Conservation (phyloP, 306 rosid species). For the Begonia masoniana region DNA sequence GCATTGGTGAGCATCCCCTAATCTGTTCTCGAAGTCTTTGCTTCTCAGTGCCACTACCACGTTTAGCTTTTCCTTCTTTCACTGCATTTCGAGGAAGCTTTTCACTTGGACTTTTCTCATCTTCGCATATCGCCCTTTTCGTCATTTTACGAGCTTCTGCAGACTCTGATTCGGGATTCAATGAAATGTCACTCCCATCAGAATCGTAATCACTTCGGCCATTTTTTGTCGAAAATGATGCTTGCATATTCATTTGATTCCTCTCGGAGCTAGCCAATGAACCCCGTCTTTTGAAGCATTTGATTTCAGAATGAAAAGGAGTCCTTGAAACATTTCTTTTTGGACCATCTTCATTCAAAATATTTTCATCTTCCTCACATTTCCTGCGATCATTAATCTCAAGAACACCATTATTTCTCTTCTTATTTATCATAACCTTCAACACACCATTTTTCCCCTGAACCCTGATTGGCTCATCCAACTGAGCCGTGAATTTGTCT, state of each 20-base stretch:
- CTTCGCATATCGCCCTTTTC: conserved; percentile 34
- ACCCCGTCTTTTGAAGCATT: conserved; percentile 28
- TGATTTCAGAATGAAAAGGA: conserved; percentile 31
- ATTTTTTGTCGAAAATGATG: conserved; percentile 39
- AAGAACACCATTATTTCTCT: conserved; percentile 27
- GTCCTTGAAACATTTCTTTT: conserved; percentile 31
- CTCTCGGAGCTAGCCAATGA: conserved; percentile 37
- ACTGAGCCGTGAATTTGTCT: conserved; percentile 38
- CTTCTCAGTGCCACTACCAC: conserved; percentile 92
- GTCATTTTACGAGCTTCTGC: conserved; percentile 26
- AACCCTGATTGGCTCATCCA: conserved; percentile 70
- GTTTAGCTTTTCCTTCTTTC: conserved; percentile 67
- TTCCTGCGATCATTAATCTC: conserved; percentile 32
- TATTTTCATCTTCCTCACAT: conserved; percentile 36
- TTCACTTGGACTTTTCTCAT: conserved; percentile 47
- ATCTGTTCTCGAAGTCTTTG: conserved; percentile 84
- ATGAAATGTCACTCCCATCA: conserved; percentile 51
- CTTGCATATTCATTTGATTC: conserved; percentile 24
- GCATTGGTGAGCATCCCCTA: conserved; percentile 73
- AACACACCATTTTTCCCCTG: conserved; percentile 97
- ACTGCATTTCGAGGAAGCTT: conserved; percentile 24
- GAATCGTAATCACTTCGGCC: conserved; percentile 42
- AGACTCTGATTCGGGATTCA: conserved; percentile 39
- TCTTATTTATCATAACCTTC: conserved; percentile 81
- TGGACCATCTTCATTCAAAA: conserved; percentile 29